Base-by-base conservation (phyloP, 106 monocot genomes). In the Dioscorea dumetorum region DNA sequence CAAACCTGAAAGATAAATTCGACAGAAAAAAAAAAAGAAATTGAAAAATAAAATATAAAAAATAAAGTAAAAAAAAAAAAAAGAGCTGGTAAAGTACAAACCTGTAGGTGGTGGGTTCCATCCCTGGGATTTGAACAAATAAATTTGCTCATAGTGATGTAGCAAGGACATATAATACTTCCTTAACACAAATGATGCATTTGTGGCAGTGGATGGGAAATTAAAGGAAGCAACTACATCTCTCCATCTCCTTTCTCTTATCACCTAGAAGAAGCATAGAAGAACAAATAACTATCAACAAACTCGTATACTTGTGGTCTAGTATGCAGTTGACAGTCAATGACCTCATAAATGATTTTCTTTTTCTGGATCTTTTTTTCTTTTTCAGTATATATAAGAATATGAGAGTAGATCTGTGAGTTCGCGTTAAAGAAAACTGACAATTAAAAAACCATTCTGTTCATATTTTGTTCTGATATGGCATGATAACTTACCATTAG, bases 161-260 rank as follows among this genome's bases (percentile, higher is more conserved):
- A 99, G 49, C 59, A 99, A 78, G 14, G 90, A 90, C 58, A 83
- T 66, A 74, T 99, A 99, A 51, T 99, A 87, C 32, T 93, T 99
- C 28, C 93, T 80, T 22, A 99, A 75, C 14, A 99, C 76, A 72
- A 85, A 99, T 24, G 99, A 99, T 64, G 99, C 99, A 83, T 99
- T 99, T 67, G 99, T 99, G 5, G 99, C 99, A 51, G 99, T 93
- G 19, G 93, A 74, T 18, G 99, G 99, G 63, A 99, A 99, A 70
- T 60, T 93, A 64, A 99, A 99, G 60, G 72, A 82, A 48, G 83
- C 74, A 11, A 87, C 90, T 64, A 99, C 82, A 72, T 99, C 93
- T 76, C 77, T 93, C 99, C 92, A 99, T 79, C 76, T 82, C 60
- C 77, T 80, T 18, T 90, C 87, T 60, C 52, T 69, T 33, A 93